These are phyloP conservation scores for Fraxinus americana DNA, from an alignment of 257 asterid species.

Conservation along the genomic window DNA sequence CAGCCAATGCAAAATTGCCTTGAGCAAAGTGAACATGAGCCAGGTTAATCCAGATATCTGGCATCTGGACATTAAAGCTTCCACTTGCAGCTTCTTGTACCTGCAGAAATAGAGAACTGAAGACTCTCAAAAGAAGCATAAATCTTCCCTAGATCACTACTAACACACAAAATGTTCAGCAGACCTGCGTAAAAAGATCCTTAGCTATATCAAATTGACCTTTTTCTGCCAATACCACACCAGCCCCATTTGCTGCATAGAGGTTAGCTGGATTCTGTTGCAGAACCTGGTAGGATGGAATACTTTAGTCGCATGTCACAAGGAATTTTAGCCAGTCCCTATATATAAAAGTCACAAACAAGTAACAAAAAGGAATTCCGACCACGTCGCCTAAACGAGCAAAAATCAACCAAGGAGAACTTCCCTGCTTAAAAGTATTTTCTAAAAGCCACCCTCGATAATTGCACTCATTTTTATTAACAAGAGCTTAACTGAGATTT, in stretches of 20 bases:
- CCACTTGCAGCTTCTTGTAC: conserved; percentile 99
- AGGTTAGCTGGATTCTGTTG: conserved; percentile 80
- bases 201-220: conserved; percentile 97
- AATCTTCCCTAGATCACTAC: conserved; percentile 12
- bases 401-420: conserved; percentile 1
- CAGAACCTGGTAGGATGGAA: conserved; percentile 66
- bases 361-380: not conserved
- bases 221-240: conserved; percentile 92
- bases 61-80: conserved; percentile 81
- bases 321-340: conserved; percentile 15
- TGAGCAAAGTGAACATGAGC: conserved; percentile 99
- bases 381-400: conserved; percentile 3
- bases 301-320: conserved; percentile 18
- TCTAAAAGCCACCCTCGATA: not conserved
- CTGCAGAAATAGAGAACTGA: conserved; percentile 36
- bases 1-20: conserved; percentile 92
- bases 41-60: conserved; percentile 98
- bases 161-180: conserved; percentile 26
- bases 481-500: not conserved
- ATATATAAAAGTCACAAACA: conserved; percentile 8
- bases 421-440: not conserved
- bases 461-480: not conserved
- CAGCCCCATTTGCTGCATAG: conserved; percentile 99
- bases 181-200: conserved; percentile 93
- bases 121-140: conserved; percentile 18